Evolutionary conservation across 2,329 filamentous ascomycete species (phyloP).

Genomic region (Monosporascus cannonballus): DNA sequence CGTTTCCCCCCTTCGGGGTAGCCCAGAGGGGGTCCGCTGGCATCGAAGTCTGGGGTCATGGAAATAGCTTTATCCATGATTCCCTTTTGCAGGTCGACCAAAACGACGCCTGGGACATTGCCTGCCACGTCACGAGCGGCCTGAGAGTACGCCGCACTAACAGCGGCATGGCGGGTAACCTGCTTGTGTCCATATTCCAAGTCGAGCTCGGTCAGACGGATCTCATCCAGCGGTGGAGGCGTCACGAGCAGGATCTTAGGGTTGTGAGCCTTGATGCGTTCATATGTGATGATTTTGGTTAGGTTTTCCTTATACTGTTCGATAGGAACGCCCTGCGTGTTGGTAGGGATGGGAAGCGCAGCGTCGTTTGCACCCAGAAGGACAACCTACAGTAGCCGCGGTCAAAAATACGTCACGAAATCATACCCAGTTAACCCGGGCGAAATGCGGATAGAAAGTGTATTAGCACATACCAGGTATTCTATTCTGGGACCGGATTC

Average conservation of each 20-base stretch:
- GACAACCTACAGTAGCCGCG: conserved; percentile 47
- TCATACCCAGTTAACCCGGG: conserved; percentile 1
- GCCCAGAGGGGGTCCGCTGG: conserved; percentile 39
- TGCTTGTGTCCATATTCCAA: conserved; percentile 37
- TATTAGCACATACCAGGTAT: conserved; percentile 50
- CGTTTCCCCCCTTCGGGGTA: conserved; percentile 42
- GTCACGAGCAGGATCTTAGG: conserved; percentile 72
- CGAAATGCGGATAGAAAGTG: not conserved
- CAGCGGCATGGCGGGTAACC: conserved; percentile 38
- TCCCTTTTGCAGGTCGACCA: conserved; percentile 74
- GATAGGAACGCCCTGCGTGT: conserved; percentile 72
- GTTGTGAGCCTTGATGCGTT: conserved; percentile 60
- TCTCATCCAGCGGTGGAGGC: conserved; percentile 77
- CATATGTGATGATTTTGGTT: conserved; percentile 64
- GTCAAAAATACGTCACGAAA: conserved; percentile 2
- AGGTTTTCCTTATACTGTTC: conserved; percentile 70
- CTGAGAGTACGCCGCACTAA: conserved; percentile 52
- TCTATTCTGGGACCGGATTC: conserved; percentile 53
- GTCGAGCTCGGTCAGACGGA: conserved; percentile 50
- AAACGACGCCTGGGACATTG: conserved; percentile 57
- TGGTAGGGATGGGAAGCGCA: conserved; percentile 54
- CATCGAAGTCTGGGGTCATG: conserved; percentile 51
- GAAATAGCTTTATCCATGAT: conserved; percentile 66
- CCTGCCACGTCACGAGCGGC: conserved; percentile 61
- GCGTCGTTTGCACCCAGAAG: conserved; percentile 92